Percentiles rank a stretch among this genome's conserved stretches.
phyloP scores from a whole-genome alignment of 306 rosid species.

The cucumber (Cucumis sativus) region Cucumber_9930_V3 NC_026660.2:15156501-15157000 shows the following conservation, averaged over 20 bases:
- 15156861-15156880: slow-evolving; percentile 13
- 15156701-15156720: slow-evolving; percentile 20
- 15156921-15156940: slow-evolving; percentile 47
- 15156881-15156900: slow-evolving; percentile 1
- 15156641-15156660: slow-evolving; percentile 26
- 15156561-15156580: not conserved
- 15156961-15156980: slow-evolving; percentile 35
- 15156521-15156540: not conserved
- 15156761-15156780: slow-evolving; percentile 8
- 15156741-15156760: slow-evolving; percentile 1
- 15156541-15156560: not conserved
- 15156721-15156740: slow-evolving; percentile 25
- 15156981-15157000: not conserved
- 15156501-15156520: not conserved
- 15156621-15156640: slow-evolving; percentile 11
- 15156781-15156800: slow-evolving; percentile 39
- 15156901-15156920: slow-evolving; percentile 72
- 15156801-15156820: slow-evolving; percentile 98
- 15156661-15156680: slow-evolving; percentile 59
- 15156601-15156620: slow-evolving; percentile 30
- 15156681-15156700: slow-evolving; percentile 46
- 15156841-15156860: not conserved
- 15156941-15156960: slow-evolving; percentile 29
- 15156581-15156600: slow-evolving; percentile 23
- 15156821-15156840: slow-evolving; percentile 18